A percentile compares a stretch with the other conserved stretches of the same genome.
Evolutionary conservation across 164 flowering plant species (phyloP).

Genomic region (Magnolia changhungtana): DNA sequence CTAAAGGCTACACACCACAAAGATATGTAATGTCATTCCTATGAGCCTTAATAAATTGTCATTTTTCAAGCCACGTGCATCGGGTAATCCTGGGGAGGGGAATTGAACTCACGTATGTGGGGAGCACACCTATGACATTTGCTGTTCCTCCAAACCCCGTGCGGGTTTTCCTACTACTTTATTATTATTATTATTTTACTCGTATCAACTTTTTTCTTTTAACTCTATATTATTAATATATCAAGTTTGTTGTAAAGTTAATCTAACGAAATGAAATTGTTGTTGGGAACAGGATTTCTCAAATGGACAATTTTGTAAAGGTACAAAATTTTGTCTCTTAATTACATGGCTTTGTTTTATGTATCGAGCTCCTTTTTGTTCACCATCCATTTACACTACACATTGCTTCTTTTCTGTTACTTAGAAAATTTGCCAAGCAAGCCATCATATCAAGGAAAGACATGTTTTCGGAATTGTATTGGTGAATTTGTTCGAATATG

Average conservation of each 20-base stretch:
- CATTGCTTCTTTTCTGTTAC: not conserved
- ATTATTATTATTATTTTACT: not conserved
- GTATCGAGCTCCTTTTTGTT: not conserved
- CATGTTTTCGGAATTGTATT: conserved; percentile 37
- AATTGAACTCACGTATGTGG: too few relatives aligned
- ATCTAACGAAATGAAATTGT: conserved; percentile 13
- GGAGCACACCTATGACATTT: too few relatives aligned
- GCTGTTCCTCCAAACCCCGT: too few relatives aligned
- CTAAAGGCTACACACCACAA: too few relatives aligned
- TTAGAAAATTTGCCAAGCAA: conserved; percentile 30
- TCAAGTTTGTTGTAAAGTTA: not conserved
- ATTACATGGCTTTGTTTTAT: not conserved
- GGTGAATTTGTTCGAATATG: conserved; percentile 42
- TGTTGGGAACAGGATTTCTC: conserved; percentile 31
- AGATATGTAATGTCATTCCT: too few relatives aligned
- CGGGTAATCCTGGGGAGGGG: too few relatives aligned
- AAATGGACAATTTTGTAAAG: conserved; percentile 32
- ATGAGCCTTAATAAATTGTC: too few relatives aligned
- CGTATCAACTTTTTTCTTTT: not conserved
- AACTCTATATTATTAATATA: not conserved
- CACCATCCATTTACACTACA: not conserved
- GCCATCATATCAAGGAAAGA: conserved; percentile 11
- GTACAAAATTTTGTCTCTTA: conserved; percentile 19
- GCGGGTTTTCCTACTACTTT: too few relatives aligned
- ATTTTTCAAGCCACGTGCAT: too few relatives aligned